phyloP scores from a whole-genome alignment of 2,329 filamentous ascomycete genomes.

The Davidsoniella virescens region DNA sequence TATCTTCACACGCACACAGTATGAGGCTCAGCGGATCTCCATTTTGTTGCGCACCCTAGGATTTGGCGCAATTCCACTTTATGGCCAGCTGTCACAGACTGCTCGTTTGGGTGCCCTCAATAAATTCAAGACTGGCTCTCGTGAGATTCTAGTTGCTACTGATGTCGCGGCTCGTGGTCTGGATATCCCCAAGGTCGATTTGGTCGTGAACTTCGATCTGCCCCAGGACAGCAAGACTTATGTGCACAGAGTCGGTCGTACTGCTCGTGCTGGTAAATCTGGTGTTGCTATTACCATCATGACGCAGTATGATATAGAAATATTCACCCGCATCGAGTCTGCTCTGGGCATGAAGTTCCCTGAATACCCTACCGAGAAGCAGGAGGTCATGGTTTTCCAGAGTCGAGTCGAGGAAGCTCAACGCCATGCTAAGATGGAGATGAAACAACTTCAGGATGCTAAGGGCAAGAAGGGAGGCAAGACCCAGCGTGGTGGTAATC shows the following conservation, averaged over 20 bases:
- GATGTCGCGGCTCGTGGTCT: conserved; percentile 88
- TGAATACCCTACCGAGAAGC: conserved; percentile 55
- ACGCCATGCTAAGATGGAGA: conserved; percentile 58
- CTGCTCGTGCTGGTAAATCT: conserved; percentile 70
- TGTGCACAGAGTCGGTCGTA: conserved; percentile 77
- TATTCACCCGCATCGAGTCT: conserved; percentile 67
- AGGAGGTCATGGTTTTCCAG: conserved; percentile 72
- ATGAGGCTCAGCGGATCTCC: conserved; percentile 73
- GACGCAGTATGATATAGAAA: conserved; percentile 75
- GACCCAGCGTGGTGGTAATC: conserved; percentile 28
- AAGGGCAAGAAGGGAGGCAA: conserved; percentile 37
- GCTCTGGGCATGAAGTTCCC: conserved; percentile 62
- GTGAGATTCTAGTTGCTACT: conserved; percentile 79
- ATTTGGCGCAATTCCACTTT: conserved; percentile 79
- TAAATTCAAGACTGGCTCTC: conserved; percentile 70
- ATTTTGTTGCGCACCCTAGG: conserved; percentile 72
- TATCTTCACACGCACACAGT: conserved; percentile 82
- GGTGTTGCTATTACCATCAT: conserved; percentile 68
- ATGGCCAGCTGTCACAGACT: conserved; percentile 81
- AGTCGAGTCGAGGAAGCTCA: conserved; percentile 70
- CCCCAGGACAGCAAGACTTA: conserved; percentile 80
- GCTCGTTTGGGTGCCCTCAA: conserved; percentile 72
- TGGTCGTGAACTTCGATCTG: conserved; percentile 75
- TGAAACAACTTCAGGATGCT: conserved; percentile 65
- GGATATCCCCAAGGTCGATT: conserved; percentile 81